These are phyloP conservation scores for Mimosa pudica DNA, from an alignment of 306 rosid genomes.

Conservation along the genomic window DNA sequence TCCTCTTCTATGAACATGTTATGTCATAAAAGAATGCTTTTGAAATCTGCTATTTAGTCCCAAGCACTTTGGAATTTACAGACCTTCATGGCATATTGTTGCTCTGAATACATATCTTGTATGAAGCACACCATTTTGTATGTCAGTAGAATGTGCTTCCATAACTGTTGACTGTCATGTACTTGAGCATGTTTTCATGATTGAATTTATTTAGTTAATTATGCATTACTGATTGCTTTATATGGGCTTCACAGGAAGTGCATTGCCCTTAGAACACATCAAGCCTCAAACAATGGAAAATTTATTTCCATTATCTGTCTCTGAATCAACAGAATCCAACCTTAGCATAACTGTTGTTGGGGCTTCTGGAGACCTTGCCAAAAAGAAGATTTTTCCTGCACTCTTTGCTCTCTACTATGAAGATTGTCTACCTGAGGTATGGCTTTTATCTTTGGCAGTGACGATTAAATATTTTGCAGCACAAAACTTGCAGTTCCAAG, in stretches of 20 bases:
- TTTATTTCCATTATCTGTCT: constrained; percentile 44
- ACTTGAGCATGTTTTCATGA: constrained; percentile 10
- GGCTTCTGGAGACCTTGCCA: constrained; percentile 99
- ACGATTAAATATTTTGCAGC: constrained; percentile 28
- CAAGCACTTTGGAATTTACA: background rate
- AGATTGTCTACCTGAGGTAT: constrained; percentile 85
- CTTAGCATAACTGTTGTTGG: constrained; percentile 91
- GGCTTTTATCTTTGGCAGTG: constrained; percentile 20
- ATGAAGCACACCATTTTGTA: constrained; percentile 17
- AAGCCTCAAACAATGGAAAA: constrained; percentile 44
- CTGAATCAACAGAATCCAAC: constrained; percentile 50
- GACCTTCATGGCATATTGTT: constrained; percentile 5
- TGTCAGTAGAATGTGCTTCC: constrained; percentile 17
- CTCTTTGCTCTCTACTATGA: constrained; percentile 94
- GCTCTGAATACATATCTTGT: background rate
- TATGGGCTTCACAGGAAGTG: constrained; percentile 59
- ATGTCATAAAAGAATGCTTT: background rate
- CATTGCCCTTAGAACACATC: constrained; percentile 50
- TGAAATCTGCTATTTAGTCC: background rate
- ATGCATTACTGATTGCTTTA: constrained; percentile 35
- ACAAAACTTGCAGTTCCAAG: constrained; percentile 22
- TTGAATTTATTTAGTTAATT: constrained; percentile 20
- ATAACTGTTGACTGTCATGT: background rate
- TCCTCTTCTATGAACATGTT: background rate
- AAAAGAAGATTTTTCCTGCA: constrained; percentile 95